Evolutionary conservation across 768 basidiomycete species (phyloP), one percentile per base, ranked within the genome.

Genomic region (Lentinula boryana): DNA sequence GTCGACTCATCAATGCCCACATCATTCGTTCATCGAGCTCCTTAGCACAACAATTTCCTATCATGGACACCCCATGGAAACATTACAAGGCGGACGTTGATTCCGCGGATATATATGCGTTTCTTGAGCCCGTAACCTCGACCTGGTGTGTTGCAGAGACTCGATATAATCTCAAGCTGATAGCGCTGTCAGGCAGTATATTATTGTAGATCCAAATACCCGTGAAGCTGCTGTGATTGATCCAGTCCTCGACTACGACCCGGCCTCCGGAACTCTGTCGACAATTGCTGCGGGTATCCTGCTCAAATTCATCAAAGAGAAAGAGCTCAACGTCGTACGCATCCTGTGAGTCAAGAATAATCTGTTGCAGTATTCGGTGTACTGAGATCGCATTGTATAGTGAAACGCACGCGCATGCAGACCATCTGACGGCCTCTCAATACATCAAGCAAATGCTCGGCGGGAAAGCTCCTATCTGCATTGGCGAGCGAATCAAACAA

Each of bases 131-230:
- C 16, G 53, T 62, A 36, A 70, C 70, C n/a, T 65, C 62, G 0
- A 66, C 70, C 46, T 70, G 68, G 67, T 58, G 33, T 18, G 60
- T 44, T 18, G 6, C 23, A 10, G 27, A 58, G 15, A 18, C 16
- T 51, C 2, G 4, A 21, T 33, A n/a, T 16, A 36, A n/a, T 40
- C 21, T 38, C 5, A 44, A 33, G n/a, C 40, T 21, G 16, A 38
- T 32, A 27, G 36, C 46, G 16, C 51, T n/a, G 12, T 56, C 16
- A 68, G 84, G 63, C 84, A 85, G 68, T 82, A 82, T 60, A 76
- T 87, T 63, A 82, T 84, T 63, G 79, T 75, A 16, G 84, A 85
- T 66, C 82, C 83, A 4, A 72, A 72, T 41, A 84, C 83, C 60
- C 65, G 68, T n/a, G 78, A 83, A 32, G 81, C 71, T 3, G 71